These are phyloP conservation scores for Erucastrum elatum DNA, from an alignment of 345 rosid species.

Conservation along the genomic window DNA sequence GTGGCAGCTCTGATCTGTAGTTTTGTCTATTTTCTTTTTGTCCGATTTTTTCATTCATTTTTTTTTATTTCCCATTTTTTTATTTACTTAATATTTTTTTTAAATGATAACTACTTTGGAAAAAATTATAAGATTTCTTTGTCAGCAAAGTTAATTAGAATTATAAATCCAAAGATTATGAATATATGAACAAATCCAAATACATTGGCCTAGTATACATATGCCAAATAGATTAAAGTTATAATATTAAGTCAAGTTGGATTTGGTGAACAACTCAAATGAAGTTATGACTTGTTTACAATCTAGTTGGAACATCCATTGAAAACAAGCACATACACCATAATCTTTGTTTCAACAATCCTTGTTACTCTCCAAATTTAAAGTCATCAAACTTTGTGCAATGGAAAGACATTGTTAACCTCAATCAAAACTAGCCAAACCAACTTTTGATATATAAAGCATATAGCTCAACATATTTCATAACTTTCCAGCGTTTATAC, in stretches of 20 bases:
- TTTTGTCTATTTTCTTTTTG: neutral
- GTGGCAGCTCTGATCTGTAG: slow-evolving; percentile 22
- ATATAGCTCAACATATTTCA: slow-evolving; percentile 1
- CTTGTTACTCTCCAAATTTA: neutral
- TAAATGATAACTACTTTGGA: too few species aligned
- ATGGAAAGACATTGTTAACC: neutral
- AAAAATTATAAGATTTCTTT: too few species aligned
- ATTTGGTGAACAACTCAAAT: slow-evolving; percentile 39
- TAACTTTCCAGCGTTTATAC: slow-evolving; percentile 8
- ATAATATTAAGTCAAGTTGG: neutral
- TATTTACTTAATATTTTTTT: too few species aligned
- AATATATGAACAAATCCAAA: slow-evolving; percentile 1
- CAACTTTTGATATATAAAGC: slow-evolving; percentile 1
- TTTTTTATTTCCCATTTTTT: neutral
- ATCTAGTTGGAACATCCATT: slow-evolving; percentile 30
- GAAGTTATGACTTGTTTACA: slow-evolving; percentile 25
- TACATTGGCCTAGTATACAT: slow-evolving; percentile 10
- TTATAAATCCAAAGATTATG: neutral
- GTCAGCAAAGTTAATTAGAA: neutral
- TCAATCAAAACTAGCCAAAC: neutral
- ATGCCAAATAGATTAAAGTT: neutral
- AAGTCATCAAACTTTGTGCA: slow-evolving; percentile 5
- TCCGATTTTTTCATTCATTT: neutral
- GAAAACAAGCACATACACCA: slow-evolving; percentile 28
- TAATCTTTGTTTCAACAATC: neutral